Evolutionary conservation across 208 protist species (phyloP), one percentile per base, ranked within the genome.

Genomic region (Acanthamoeba castellanii): DNA sequence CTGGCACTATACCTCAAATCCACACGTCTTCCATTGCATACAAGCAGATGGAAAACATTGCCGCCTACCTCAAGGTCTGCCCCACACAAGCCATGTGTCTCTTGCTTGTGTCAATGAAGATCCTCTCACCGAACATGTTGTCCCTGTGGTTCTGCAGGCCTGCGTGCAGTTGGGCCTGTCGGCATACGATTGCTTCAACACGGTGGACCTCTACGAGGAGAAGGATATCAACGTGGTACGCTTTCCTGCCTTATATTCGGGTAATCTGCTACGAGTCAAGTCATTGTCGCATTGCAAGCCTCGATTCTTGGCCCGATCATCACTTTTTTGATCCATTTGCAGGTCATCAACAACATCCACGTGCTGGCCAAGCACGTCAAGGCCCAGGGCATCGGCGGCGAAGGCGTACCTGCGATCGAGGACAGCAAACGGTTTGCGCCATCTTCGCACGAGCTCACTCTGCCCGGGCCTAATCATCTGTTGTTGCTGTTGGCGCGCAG

Each of bases 11-110:
- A 30, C 92, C 93, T 11, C 72, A 84, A 3, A 94, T 96, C 30
- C 87, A 92, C 93, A 57, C 66, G 27, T 70, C 42, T 27, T 85
- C 87, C 16, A 95, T 96, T 34, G 3, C 55, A 7, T 96, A 95
- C 92, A 95, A 96, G 76, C 94, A 96, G 57, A 96, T 96, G 93
- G 95, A 96, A 34, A 96, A 96, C 37, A 96, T 96, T 45, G 59
- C 37, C 18, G 81, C 93, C 68, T 96, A 96, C 61, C 81, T 95
- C 11, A 91, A 88, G 25, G 95, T 87, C 13, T 22, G 52, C 52
- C 52, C 52, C 52, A 57, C 14, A 18, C 52, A 20, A 57, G 16
- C 7, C 52, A 14, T 20, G 45, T 91, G 76, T 78, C 6, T 13
- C 0, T 37, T 34, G 14, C 37, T 37, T 37, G 37, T 37, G 37